phyloP scores from a whole-genome alignment of 2,329 filamentous ascomycete genomes.

The Penicillium sp. region DNA sequence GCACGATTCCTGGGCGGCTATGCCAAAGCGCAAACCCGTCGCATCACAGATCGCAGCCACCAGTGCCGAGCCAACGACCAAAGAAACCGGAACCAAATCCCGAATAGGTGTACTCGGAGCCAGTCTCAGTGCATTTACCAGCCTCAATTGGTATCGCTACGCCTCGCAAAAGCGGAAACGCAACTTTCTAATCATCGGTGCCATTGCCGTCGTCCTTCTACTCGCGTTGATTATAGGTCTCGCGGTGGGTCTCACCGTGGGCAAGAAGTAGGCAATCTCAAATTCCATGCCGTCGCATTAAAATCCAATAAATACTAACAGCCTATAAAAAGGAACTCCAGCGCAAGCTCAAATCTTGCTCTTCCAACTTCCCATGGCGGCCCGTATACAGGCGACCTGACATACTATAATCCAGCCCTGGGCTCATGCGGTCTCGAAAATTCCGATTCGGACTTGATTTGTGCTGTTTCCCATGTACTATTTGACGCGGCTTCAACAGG shows the following conservation, averaged over 20 bases:
- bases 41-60: background rate
- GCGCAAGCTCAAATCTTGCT: slow-evolving; percentile 24
- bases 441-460: slow-evolving; percentile 61
- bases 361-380: slow-evolving; percentile 45
- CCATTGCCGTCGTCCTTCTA: slow-evolving; percentile 13
- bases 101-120: background rate
- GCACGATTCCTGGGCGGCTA: slow-evolving; percentile 4
- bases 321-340: slow-evolving; percentile 1
- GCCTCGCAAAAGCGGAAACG: slow-evolving; percentile 20
- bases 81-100: background rate
- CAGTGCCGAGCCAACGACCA: background rate
- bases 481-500: slow-evolving; percentile 64
- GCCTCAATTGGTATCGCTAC: slow-evolving; percentile 7
- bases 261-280: slow-evolving; percentile 18
- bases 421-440: slow-evolving; percentile 71
- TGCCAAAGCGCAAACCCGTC: slow-evolving; percentile 22
- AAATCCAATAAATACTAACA: slow-evolving; percentile 1
- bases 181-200: slow-evolving; percentile 20
- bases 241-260: slow-evolving; percentile 29
- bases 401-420: slow-evolving; percentile 69
- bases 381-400: slow-evolving; percentile 66
- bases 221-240: slow-evolving; percentile 30
- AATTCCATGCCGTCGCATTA: background rate
- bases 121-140: background rate
- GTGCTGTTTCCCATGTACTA: slow-evolving; percentile 68